These are phyloP conservation scores for Dothideomycetidae sp. DNA, from an alignment of 2,329 filamentous ascomycete genomes.

Conservation along the genomic window DNA sequence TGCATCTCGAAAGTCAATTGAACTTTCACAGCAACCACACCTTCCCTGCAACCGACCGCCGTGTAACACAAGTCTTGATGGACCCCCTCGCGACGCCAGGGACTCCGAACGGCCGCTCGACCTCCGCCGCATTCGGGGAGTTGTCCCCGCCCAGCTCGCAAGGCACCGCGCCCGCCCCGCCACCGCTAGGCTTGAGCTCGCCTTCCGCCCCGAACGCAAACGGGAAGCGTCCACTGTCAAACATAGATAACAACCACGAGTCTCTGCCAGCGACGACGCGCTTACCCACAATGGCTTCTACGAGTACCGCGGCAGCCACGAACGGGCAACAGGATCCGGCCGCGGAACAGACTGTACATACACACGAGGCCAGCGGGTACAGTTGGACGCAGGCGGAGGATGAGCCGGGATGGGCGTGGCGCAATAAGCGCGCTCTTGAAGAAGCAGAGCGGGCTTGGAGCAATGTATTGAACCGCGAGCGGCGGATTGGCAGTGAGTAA, in stretches of 20 bases:
- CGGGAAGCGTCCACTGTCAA: constrained; percentile 24
- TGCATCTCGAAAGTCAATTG: too few relatives aligned
- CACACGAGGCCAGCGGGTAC: constrained; percentile 20
- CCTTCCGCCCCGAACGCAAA: constrained; percentile 22
- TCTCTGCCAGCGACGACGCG: constrained; percentile 11
- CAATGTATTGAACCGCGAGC: constrained; percentile 35
- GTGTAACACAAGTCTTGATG: too few relatives aligned
- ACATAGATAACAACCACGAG: constrained; percentile 21
- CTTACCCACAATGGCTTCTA: background rate
- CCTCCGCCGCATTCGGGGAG: constrained; percentile 24
- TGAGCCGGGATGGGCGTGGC: constrained; percentile 38
- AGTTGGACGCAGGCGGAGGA: constrained; percentile 25
- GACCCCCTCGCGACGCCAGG: background rate
- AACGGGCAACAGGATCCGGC: background rate
- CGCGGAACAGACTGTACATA: constrained; percentile 13
- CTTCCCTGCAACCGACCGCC: too few relatives aligned
- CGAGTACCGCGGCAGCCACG: background rate
- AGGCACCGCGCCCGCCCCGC: constrained; percentile 16
- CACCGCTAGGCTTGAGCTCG: constrained; percentile 13
- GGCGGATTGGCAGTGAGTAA: constrained; percentile 20
- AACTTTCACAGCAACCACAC: too few relatives aligned
- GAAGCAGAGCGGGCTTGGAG: constrained; percentile 39
- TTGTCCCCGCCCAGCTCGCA: constrained; percentile 43
- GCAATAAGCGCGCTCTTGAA: constrained; percentile 42
- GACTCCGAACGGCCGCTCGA: background rate